phyloP scores from a whole-genome alignment of 331 rosid genomes.

The Telfairia occidentalis region DNA sequence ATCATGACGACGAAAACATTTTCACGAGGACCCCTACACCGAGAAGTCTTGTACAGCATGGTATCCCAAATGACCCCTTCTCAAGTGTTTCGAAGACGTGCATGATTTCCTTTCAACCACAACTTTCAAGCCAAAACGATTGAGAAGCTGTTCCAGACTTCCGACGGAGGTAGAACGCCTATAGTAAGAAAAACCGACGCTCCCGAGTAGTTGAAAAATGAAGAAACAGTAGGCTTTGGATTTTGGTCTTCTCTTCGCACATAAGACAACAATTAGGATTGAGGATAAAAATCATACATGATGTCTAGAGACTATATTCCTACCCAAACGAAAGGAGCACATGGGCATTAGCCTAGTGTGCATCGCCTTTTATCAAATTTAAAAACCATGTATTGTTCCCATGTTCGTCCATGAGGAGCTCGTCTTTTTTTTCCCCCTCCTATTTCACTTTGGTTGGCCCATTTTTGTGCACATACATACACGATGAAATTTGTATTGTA shows the following conservation, averaged over 20 bases:
- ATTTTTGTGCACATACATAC: background rate
- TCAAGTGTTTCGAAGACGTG: background rate
- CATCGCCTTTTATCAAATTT: background rate
- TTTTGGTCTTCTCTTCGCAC: background rate
- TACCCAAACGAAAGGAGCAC: background rate
- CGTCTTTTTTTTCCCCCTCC: background rate
- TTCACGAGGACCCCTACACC: background rate
- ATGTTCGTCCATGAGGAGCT: background rate
- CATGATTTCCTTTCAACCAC: background rate
- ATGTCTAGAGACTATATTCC: background rate
- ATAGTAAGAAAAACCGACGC: background rate
- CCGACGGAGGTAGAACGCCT: background rate
- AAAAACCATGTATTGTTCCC: background rate
- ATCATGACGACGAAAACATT: background rate
- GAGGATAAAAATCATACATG: background rate
- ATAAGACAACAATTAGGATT: background rate
- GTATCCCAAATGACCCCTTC: background rate
- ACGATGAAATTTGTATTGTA: background rate
- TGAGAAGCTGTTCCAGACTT: background rate
- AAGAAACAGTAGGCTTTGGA: background rate
- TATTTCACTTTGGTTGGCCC: background rate
- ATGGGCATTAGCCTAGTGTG: background rate
- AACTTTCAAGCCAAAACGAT: background rate
- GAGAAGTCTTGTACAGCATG: background rate
- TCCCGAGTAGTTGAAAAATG: background rate